phyloP scores from a whole-genome alignment of 2,329 filamentous ascomycete species.

The Sphaceloma murrayae region DNA sequence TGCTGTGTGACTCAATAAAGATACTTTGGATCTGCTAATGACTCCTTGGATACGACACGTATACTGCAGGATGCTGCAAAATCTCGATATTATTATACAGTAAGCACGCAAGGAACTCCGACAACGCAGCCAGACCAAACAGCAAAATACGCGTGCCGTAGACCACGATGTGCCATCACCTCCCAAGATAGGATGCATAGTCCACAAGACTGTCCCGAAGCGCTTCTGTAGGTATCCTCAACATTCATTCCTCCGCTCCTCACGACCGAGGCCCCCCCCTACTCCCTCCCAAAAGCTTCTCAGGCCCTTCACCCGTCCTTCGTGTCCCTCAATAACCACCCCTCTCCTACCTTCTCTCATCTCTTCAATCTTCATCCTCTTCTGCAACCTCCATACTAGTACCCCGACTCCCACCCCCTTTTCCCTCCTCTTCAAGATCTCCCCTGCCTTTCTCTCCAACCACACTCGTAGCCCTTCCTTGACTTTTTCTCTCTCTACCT shows the following conservation, averaged over 20 bases:
- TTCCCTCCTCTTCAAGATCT: conserved; percentile 31
- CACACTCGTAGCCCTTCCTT: conserved; percentile 58
- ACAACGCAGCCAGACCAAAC: no score
- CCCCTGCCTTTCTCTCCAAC: conserved; percentile 41
- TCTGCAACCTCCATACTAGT: conserved; percentile 33
- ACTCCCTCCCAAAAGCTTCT: conserved; percentile 59
- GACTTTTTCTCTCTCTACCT: conserved; percentile 56
- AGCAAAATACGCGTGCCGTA: conserved; percentile 10
- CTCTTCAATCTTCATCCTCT: conserved; percentile 38
- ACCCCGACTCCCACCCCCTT: conserved; percentile 34
- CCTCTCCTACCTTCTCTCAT: conserved; percentile 20
- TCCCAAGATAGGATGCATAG: no score
- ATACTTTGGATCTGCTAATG: not conserved
- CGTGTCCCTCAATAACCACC: conserved; percentile 27
- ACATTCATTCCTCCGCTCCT: not conserved
- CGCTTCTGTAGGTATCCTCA: conserved; percentile 9
- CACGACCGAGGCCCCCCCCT: conserved; percentile 19
- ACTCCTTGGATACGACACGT: not conserved
- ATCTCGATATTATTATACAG: no score
- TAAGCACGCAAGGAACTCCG: no score
- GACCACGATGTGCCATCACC: no score
- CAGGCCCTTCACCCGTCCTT: conserved; percentile 37
- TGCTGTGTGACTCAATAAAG: conserved; percentile 4
- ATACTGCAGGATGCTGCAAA: no score
- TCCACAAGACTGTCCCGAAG: no score